These are phyloP conservation scores for Neurospora sp. DNA, from an alignment of 495 filamentous ascomycete species.

Conservation along the genomic window DNA sequence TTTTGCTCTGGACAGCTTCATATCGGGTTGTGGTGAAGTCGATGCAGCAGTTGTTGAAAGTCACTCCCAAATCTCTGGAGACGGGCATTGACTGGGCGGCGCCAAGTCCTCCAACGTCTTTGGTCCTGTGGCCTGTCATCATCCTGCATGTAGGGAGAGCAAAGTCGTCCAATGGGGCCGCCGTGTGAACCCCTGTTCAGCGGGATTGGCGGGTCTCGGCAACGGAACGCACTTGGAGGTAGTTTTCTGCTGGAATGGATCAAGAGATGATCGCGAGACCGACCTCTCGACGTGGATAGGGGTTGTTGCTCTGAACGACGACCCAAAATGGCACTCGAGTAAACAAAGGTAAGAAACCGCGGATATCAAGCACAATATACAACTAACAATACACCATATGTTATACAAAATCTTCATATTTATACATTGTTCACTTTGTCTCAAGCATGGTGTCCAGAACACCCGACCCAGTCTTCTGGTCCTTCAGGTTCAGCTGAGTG, in stretches of 20 bases:
- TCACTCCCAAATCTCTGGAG: not conserved
- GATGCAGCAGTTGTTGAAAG: not conserved
- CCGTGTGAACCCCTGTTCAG: not conserved
- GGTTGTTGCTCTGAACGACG: not conserved
- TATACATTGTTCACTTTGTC: not conserved
- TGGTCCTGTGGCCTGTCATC: not conserved
- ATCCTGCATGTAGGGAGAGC: not conserved
- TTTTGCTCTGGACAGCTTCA: not conserved
- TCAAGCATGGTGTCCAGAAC: not conserved
- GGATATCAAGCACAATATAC: not conserved
- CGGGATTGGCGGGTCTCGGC: not conserved
- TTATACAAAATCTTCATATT: not conserved
- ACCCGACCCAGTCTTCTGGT: not conserved
- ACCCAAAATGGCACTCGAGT: not conserved
- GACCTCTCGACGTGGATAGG: not conserved
- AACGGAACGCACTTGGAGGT: not conserved
- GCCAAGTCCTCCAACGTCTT: not conserved
- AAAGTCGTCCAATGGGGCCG: not conserved
- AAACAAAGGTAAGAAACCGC: not conserved
- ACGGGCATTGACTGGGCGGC: not conserved
- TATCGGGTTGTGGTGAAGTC: not conserved
- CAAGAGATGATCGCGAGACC: not conserved
- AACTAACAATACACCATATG: not conserved
- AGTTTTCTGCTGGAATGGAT: not conserved
- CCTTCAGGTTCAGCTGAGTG: not conserved